Conservation (phyloP, 2,329 filamentous ascomycete genomes). For the Capronia americana region DNA sequence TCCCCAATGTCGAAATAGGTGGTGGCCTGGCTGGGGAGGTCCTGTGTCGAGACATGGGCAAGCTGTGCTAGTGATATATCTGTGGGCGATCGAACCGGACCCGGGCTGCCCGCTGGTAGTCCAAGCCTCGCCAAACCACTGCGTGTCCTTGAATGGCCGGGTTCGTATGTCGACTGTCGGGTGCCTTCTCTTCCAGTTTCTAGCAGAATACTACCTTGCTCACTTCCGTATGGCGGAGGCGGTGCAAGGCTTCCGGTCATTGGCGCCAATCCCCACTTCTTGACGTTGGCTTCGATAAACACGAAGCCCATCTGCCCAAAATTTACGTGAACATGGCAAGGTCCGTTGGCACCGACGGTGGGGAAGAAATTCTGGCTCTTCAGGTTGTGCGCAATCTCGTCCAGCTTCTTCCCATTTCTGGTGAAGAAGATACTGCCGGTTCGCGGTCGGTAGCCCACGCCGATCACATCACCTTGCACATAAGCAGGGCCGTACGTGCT, state of each 20-base stretch:
- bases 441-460: slow-evolving; percentile 90
- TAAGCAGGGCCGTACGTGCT: slow-evolving; percentile 82
- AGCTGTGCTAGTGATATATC: slow-evolving; percentile 94
- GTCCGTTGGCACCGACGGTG: slow-evolving; percentile 93
- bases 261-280: slow-evolving; percentile 98
- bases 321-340: slow-evolving; percentile 92
- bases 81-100: slow-evolving; percentile 87
- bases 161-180: slow-evolving; percentile 53
- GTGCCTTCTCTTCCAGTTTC: slow-evolving; percentile 75
- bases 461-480: slow-evolving; percentile 93
- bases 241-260: slow-evolving; percentile 95
- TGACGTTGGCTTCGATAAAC: slow-evolving; percentile 98
- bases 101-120: slow-evolving; percentile 76
- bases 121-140: slow-evolving; percentile 78
- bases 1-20: slow-evolving; percentile 64
- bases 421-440: slow-evolving; percentile 98
- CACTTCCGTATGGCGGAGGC: slow-evolving; percentile 93
- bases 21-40: slow-evolving; percentile 65
- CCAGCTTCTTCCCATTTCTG: slow-evolving; percentile 94
- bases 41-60: slow-evolving; percentile 70
- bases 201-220: slow-evolving; percentile 93
- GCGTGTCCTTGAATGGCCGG: slow-evolving; percentile 74
- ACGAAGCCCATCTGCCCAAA: slow-evolving; percentile 98
- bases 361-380: slow-evolving; percentile 98
- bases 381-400: slow-evolving; percentile 89